These are phyloP conservation scores for Solanum arcanum DNA, from an alignment of 257 asterid genomes.

Conservation along the genomic window DNA sequence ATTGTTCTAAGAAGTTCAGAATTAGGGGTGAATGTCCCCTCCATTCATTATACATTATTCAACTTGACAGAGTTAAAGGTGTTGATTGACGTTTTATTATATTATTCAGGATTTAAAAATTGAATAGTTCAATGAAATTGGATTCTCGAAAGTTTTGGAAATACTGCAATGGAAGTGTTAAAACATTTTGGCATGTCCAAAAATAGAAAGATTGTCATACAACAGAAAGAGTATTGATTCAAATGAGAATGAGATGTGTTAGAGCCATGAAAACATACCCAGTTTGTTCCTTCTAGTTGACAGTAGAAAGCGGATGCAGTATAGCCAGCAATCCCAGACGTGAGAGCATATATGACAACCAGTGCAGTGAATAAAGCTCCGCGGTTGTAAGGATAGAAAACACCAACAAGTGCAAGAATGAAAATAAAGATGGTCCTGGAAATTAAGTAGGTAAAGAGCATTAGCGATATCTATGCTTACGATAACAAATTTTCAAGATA, in stretches of 20 bases:
- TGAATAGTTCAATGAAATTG: not conserved
- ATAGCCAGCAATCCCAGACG: constrained; percentile 43
- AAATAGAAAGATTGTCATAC: not conserved
- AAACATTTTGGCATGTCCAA: not conserved
- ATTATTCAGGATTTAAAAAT: not conserved
- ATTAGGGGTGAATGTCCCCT: not conserved
- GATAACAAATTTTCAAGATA: not conserved
- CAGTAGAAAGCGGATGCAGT: constrained; percentile 39
- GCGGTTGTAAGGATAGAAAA: constrained; percentile 44
- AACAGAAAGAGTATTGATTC: not conserved
- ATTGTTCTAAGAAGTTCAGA: not conserved
- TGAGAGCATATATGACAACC: constrained; percentile 36
- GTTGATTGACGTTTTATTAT: not conserved
- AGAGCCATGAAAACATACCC: constrained; percentile 22
- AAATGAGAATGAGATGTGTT: not conserved
- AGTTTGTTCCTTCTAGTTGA: constrained; percentile 47
- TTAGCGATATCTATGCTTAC: not conserved
- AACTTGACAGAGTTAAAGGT: not conserved
- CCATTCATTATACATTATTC: not conserved
- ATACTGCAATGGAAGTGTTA: not conserved
- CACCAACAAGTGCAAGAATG: constrained; percentile 34
- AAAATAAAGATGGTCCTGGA: constrained; percentile 32
- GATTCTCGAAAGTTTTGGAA: not conserved
- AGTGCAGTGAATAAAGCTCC: constrained; percentile 42
- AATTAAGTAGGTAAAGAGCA: not conserved